A percentile compares a stretch with the other conserved stretches of the same genome.
These are phyloP conservation scores for Crithidia fasciculata DNA, from an alignment of 208 protist species.

Conservation along the genomic window DNA sequence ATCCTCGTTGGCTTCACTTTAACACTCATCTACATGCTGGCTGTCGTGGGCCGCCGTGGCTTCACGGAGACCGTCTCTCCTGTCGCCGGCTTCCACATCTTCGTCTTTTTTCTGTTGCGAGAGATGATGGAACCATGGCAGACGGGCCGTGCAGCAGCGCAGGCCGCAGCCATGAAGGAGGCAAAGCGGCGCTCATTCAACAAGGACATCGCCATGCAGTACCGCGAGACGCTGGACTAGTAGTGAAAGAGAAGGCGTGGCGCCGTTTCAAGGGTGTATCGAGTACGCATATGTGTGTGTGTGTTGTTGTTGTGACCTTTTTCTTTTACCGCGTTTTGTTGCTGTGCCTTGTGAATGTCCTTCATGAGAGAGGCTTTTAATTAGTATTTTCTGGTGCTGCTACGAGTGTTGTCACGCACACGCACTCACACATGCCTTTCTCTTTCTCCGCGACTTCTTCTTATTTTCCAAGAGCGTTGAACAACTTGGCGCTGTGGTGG, in stretches of 20 bases:
- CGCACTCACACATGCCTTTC: too few relatives aligned
- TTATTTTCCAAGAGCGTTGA: too few relatives aligned
- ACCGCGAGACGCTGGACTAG: constrained; percentile 61
- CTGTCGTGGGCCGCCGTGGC: constrained; percentile 36
- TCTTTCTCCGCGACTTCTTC: too few relatives aligned
- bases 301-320: not conserved
- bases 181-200: constrained; percentile 45
- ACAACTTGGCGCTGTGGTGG: not conserved
- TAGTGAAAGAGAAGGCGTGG: not conserved
- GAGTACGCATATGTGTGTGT: not conserved
- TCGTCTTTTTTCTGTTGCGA: constrained; percentile 55
- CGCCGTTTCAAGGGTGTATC: too few relatives aligned
- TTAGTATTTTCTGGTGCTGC: not conserved
- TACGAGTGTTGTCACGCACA: too few relatives aligned
- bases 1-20: constrained; percentile 62
- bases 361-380: too few relatives aligned
- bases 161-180: constrained; percentile 21
- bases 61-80: constrained; percentile 57
- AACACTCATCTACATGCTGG: constrained; percentile 49
- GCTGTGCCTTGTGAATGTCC: too few relatives aligned
- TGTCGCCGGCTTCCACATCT: constrained; percentile 74
- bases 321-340: too few relatives aligned
- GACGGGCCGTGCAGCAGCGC: constrained; percentile 25
- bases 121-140: constrained; percentile 55
- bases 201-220: constrained; percentile 77